These are phyloP conservation scores for Vigna nakashimae DNA, from an alignment of 306 rosid genomes.

Conservation along the genomic window DNA sequence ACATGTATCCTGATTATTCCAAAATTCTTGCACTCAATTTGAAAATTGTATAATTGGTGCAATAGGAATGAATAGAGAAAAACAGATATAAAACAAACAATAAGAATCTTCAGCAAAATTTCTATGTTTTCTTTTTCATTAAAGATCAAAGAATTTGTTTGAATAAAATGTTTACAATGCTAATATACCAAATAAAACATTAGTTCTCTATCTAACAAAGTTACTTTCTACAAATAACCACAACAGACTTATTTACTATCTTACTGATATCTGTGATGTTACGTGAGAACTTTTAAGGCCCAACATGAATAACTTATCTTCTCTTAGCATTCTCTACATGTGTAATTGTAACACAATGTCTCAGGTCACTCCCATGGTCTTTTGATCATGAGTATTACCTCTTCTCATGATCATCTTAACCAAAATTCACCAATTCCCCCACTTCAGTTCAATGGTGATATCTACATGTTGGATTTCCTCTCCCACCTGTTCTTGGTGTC, in stretches of 20 bases:
- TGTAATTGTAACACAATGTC: slow-evolving; percentile 16
- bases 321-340: slow-evolving; percentile 8
- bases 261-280: neutral
- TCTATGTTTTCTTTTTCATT: neutral
- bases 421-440: neutral
- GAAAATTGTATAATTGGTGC: neutral
- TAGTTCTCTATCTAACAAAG: neutral
- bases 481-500: slow-evolving; percentile 91
- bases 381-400: slow-evolving; percentile 1
- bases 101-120: too few species aligned
- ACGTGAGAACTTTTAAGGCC: neutral
- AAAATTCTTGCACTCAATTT: too few species aligned
- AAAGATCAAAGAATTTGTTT: neutral
- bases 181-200: neutral
- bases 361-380: neutral
- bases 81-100: too few species aligned
- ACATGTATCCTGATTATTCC: too few species aligned
- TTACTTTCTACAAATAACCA: neutral
- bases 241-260: neutral
- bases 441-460: slow-evolving; percentile 27
- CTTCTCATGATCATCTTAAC: slow-evolving; percentile 17
- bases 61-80: too few species aligned
- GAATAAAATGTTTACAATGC: neutral
- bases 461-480: slow-evolving; percentile 89
- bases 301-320: slow-evolving; percentile 3